Evolutionary conservation across 164 flowering plant species (phyloP).

Genomic region (Vitis rotundifolia): DNA sequence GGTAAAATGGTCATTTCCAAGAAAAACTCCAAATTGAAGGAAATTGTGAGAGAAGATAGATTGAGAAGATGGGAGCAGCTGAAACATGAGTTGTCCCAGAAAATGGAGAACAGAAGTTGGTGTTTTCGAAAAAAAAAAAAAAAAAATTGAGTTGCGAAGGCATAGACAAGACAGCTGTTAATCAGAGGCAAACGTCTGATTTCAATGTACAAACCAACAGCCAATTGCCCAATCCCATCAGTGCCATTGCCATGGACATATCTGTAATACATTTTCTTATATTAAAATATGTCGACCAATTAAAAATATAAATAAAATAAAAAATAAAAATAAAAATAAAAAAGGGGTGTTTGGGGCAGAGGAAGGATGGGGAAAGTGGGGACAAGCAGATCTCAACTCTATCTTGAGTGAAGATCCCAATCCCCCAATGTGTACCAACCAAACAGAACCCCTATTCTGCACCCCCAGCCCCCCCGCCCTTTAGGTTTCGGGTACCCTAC

Average conservation of each 20-base stretch:
- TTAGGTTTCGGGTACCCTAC: constrained; percentile 2
- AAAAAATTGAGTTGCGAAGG: too few species aligned
- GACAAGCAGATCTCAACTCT: constrained; percentile 21
- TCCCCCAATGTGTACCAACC: constrained; percentile 4
- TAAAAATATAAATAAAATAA: too few species aligned
- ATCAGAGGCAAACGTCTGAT: neutral
- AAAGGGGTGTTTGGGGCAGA: neutral
- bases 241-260: too few species aligned
- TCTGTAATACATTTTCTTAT: too few species aligned
- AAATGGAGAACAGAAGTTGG: neutral
- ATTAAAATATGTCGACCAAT: too few species aligned
- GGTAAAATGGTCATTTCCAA: too few species aligned
- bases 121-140: too few species aligned
- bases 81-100: neutral
- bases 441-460: neutral
- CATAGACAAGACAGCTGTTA: neutral
- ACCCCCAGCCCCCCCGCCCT: neutral
- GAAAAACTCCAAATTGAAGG: too few species aligned
- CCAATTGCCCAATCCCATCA: neutral
- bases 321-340: too few species aligned
- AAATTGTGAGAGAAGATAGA: too few species aligned
- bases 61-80: neutral
- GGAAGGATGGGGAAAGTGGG: constrained; percentile 12
- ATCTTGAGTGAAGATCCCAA: constrained; percentile 14
- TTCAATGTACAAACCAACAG: neutral